Percentiles rank a stretch among this genome's conserved stretches.
Evolutionary conservation across 768 basidiomycete species (phyloP).

Genomic region (Lactifluus pinguis): DNA sequence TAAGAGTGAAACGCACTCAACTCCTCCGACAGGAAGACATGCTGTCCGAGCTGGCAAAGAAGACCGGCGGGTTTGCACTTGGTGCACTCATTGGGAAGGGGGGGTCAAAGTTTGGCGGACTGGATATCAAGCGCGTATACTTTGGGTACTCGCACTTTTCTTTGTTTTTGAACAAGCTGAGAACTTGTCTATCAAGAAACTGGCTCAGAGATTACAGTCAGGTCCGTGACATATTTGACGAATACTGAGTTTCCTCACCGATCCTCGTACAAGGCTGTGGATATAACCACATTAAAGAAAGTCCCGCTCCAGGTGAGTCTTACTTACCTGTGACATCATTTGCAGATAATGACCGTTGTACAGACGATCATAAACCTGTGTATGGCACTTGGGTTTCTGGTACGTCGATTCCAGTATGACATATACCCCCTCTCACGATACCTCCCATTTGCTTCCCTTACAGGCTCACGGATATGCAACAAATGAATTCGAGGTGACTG

Average conservation of each 20-base stretch:
- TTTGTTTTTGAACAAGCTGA: neutral
- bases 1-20: slow-evolving; percentile 14
- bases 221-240: slow-evolving; percentile 25
- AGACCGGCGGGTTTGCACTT: slow-evolving; percentile 48
- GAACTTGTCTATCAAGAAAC: slow-evolving; percentile 37
- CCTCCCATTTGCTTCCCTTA: neutral
- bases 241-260: neutral
- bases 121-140: slow-evolving; percentile 80
- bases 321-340: neutral
- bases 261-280: slow-evolving; percentile 50
- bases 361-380: slow-evolving; percentile 81
- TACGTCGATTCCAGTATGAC: slow-evolving; percentile 24
- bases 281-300: slow-evolving; percentile 73
- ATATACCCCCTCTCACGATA: neutral
- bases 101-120: slow-evolving; percentile 57
- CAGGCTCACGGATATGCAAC: slow-evolving; percentile 78
- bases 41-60: slow-evolving; percentile 51
- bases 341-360: neutral
- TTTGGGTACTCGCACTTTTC: slow-evolving; percentile 47
- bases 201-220: slow-evolving; percentile 89
- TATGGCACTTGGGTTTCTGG: slow-evolving; percentile 89
- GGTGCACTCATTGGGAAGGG: slow-evolving; percentile 48
- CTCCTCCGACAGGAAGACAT: slow-evolving; percentile 52
- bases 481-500: slow-evolving; percentile 78
- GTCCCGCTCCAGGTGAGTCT: slow-evolving; percentile 50